A percentile compares a stretch with the other conserved stretches of the same genome.
These are phyloP conservation scores for Aethionema arabicum DNA, from an alignment of 345 rosid species.

Conservation along the genomic window DNA sequence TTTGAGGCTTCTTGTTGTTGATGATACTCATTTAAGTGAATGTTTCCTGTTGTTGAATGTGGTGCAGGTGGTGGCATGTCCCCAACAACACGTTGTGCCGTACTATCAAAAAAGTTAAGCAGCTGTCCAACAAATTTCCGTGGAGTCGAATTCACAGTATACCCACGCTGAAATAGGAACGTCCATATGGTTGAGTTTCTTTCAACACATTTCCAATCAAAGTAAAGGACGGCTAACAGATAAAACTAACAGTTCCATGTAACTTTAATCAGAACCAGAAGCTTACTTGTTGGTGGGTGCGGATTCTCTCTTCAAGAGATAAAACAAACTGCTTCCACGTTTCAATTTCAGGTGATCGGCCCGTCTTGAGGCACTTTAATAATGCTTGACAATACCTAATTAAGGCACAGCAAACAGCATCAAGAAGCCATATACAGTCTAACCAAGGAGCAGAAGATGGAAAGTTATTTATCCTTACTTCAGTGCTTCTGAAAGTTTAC, in stretches of 20 bases:
- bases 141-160: slow-evolving; percentile 54
- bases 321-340: slow-evolving; percentile 48
- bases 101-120: slow-evolving; percentile 59
- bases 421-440: slow-evolving; percentile 34
- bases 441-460: slow-evolving; percentile 11
- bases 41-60: slow-evolving; percentile 40
- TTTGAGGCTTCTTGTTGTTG: slow-evolving; percentile 41
- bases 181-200: slow-evolving; percentile 8
- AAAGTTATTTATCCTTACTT: slow-evolving; percentile 59
- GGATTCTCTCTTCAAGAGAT: slow-evolving; percentile 72
- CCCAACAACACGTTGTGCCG: slow-evolving; percentile 69
- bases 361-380: slow-evolving; percentile 59
- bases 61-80: slow-evolving; percentile 64
- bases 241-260: slow-evolving; percentile 15
- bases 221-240: slow-evolving; percentile 12
- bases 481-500: slow-evolving; percentile 83
- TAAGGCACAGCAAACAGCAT: slow-evolving; percentile 20
- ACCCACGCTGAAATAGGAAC: slow-evolving; percentile 57
- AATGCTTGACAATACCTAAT: slow-evolving; percentile 76
- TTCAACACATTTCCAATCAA: slow-evolving; percentile 3
- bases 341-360: slow-evolving; percentile 61
- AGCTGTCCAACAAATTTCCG: slow-evolving; percentile 55
- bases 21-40: slow-evolving; percentile 40
- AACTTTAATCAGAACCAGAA: slow-evolving; percentile 9
- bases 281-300: slow-evolving; percentile 63